Evolutionary conservation across 495 filamentous ascomycete genomes (phyloP).

Genomic region (Talaromyces adpressus): DNA sequence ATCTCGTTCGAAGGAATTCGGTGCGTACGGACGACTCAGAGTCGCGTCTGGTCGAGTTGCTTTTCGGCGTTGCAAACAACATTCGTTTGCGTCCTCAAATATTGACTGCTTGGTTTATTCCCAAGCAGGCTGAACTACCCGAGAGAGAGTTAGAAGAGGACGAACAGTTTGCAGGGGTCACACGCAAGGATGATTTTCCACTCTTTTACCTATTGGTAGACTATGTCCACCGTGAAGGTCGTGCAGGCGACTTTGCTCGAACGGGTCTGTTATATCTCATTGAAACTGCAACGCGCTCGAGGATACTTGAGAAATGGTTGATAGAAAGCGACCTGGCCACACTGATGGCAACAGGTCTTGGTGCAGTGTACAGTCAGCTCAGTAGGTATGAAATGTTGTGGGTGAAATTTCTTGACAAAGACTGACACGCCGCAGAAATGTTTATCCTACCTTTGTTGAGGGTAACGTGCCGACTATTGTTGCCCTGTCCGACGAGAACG

Average conservation of each 20-base stretch:
- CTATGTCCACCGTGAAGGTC: conserved; percentile 89
- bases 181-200: conserved; percentile 89
- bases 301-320: conserved; percentile 84
- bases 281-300: conserved; percentile 79
- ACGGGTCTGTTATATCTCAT: conserved; percentile 94
- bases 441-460: conserved; percentile 36
- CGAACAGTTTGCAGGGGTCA: conserved; percentile 70
- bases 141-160: conserved; percentile 34
- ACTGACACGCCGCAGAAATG: conserved; percentile 23
- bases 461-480: conserved; percentile 74
- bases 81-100: conserved; percentile 82
- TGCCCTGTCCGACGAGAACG: conserved; percentile 71
- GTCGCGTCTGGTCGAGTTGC: conserved; percentile 76
- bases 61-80: conserved; percentile 92
- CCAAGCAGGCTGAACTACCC: conserved; percentile 14
- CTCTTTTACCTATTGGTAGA: conserved; percentile 92
- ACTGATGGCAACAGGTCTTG: conserved; percentile 91
- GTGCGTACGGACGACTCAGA: conserved; percentile 70
- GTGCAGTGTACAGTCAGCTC: conserved; percentile 92
- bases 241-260: conserved; percentile 92
- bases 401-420: neutral
- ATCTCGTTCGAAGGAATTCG: conserved; percentile 52
- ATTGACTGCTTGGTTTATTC: conserved; percentile 78
- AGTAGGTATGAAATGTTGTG: conserved; percentile 50
- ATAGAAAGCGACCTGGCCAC: conserved; percentile 96